Evolutionary conservation across 108 stramenopile genomes (phyloP).

Genomic region (Fistulifera pelliculosa): DNA sequence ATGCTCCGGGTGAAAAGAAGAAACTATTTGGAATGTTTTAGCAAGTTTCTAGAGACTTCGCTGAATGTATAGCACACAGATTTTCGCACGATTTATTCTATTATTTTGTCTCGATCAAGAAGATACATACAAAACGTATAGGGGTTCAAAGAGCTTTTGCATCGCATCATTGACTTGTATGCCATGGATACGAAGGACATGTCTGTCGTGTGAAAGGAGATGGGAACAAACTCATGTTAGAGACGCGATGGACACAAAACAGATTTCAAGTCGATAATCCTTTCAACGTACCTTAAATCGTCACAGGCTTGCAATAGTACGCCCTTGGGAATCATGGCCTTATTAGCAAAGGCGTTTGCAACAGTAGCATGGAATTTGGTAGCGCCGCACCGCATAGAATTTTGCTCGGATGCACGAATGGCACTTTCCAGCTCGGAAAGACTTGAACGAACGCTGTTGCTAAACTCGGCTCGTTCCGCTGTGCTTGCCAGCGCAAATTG

Average conservation of each 20-base stretch:
- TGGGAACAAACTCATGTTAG: neutral
- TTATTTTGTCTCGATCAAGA: too few species aligned
- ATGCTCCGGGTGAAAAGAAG: slow-evolving; percentile 29
- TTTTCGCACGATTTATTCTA: too few species aligned
- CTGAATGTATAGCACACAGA: too few species aligned
- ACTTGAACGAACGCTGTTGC: neutral
- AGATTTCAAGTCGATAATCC: too few species aligned
- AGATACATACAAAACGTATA: too few species aligned
- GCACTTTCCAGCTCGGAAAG: slow-evolving; percentile 24
- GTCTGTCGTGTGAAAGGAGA: neutral
- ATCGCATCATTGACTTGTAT: slow-evolving; percentile 30
- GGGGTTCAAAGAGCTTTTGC: neutral
- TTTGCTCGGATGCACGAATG: slow-evolving; percentile 8
- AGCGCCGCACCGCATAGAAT: slow-evolving; percentile 19
- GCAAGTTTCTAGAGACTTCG: too few species aligned
- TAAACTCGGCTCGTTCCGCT: neutral
- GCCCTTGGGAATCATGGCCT: neutral
- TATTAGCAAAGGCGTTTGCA: slow-evolving; percentile 17
- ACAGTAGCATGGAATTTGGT: slow-evolving; percentile 19
- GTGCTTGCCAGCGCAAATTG: slow-evolving; percentile 32
- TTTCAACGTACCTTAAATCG: slow-evolving; percentile 22
- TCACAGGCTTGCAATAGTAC: slow-evolving; percentile 14
- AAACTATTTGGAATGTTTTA: slow-evolving; percentile 78
- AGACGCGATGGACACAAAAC: slow-evolving; percentile 21
- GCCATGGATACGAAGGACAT: slow-evolving; percentile 38